Base-by-base conservation (phyloP, 169 alveolate species). In the Cryptosporidium andersoni region DNA sequence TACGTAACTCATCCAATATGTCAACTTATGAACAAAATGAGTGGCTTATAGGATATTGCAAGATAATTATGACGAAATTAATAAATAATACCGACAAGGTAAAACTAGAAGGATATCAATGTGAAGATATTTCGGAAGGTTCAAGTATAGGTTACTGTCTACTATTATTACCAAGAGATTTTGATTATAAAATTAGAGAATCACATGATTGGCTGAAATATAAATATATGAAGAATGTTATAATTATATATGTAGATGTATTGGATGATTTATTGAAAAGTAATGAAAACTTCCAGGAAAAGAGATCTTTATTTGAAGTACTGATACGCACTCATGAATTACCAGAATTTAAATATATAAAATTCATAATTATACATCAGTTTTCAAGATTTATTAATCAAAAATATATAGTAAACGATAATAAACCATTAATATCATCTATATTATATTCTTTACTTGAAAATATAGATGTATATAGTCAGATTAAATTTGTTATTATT, bases 11-110 rank as follows among this genome's bases (percentile, higher is more conserved):
- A 25, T 25, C 25, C 25, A 25, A 25, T 25, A 25, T 25, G 25
- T 25, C 25, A 25, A 25, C 25, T 16, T 14, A 49, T 7, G 67
- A 58, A 40, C 55, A 43, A 43, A 43, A 34, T 47, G 85, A 74
- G 16, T 74, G 85, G 85, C 45, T 74, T 58, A 16, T 74, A 16
- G 39, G 60, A 8, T 74, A 74, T 74, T 74, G 85, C 36, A 68
- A 74, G 6, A 7, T 45, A 43, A 39, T 74, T 9, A 6, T 53
- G 34, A n/a, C 65, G 2, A 60, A 60, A 6, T 34, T 4, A 60
- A 60, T 16, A 16, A 34, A 16, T 5, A 1, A 6, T 16, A 2
- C 11, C 39, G 1, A 25, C 2, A 3, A 60, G 11, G 40, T 34
- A 4, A 60, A 12, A 14, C 4, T 4, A 5, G 48, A 60, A 14